A percentile compares a stretch with the other conserved stretches of the same genome.
Evolutionary conservation across 805 yeast species (phyloP).

Genomic region (Middelhovenomyces tepae): DNA sequence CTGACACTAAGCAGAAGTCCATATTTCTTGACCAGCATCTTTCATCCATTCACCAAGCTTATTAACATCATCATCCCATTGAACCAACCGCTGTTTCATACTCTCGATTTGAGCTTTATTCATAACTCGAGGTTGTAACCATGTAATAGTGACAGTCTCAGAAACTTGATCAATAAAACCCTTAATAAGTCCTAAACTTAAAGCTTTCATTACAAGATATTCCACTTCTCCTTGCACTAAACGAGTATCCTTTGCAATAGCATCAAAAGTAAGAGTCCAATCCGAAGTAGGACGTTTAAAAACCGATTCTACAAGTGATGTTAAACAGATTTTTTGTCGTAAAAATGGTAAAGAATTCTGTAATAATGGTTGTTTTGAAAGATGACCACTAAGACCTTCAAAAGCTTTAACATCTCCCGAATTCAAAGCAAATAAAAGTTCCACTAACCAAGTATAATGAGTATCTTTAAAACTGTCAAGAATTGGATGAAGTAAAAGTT

Average conservation of each 20-base stretch:
- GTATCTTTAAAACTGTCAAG: constrained; percentile 44
- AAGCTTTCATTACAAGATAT: constrained; percentile 82
- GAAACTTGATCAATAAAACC: constrained; percentile 90
- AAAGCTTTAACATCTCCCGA: constrained; percentile 67
- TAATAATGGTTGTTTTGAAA: constrained; percentile 46
- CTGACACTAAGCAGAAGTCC: constrained; percentile 36
- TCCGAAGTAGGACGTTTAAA: constrained; percentile 67
- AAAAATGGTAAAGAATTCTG: constrained; percentile 54
- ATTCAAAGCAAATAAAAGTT: constrained; percentile 62
- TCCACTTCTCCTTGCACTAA: constrained; percentile 71
- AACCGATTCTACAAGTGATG: constrained; percentile 82
- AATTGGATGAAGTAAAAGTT: constrained; percentile 82
- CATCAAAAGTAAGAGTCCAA: constrained; percentile 63
- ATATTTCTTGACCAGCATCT: constrained; percentile 51
- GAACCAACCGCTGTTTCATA: constrained; percentile 62
- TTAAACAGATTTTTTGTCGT: constrained; percentile 83
- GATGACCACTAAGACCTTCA: constrained; percentile 38
- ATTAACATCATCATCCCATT: constrained; percentile 73
- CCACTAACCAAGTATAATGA: constrained; percentile 59
- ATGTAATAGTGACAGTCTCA: constrained; percentile 66
- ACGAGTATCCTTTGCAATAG: constrained; percentile 65
- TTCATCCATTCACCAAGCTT: constrained; percentile 55
- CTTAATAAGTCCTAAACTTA: constrained; percentile 70
- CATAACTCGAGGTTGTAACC: constrained; percentile 96
- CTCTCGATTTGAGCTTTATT: constrained; percentile 67